These are phyloP conservation scores for Penicillium crystallinum DNA, from an alignment of 495 filamentous ascomycete species.

Conservation along the genomic window DNA sequence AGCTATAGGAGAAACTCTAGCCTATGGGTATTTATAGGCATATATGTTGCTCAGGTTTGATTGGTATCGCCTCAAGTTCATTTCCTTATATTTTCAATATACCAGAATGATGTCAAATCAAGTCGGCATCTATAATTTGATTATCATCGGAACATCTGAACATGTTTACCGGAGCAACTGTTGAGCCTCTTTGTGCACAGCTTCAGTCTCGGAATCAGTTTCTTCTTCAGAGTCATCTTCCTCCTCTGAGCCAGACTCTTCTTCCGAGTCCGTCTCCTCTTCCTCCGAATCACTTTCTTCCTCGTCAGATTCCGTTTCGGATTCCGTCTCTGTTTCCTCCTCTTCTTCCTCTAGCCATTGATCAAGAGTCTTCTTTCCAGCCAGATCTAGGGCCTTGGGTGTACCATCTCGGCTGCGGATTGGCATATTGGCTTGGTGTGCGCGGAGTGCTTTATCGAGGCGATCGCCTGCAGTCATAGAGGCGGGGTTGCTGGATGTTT, in stretches of 20 bases:
- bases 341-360: constrained; percentile 70
- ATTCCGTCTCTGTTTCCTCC: constrained; percentile 36
- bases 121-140: constrained; percentile 3
- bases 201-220: constrained; percentile 33
- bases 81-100: background rate
- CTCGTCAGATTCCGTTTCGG: constrained; percentile 42
- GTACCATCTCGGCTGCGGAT: constrained; percentile 15
- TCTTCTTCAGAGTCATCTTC: constrained; percentile 44
- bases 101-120: background rate
- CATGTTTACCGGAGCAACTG: constrained; percentile 13
- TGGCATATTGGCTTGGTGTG: constrained; percentile 29
- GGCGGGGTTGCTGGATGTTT: constrained; percentile 18
- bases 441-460: constrained; percentile 53
- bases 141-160: background rate
- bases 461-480: constrained; percentile 57
- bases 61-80: no score
- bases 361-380: constrained; percentile 68
- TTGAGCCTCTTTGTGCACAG: constrained; percentile 19
- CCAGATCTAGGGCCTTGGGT: constrained; percentile 4
- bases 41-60: no score
- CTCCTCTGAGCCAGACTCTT: constrained; percentile 40
- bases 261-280: constrained; percentile 36
- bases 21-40: no score
- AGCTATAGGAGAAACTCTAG: no score
- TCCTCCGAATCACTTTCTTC: constrained; percentile 49